Base-by-base conservation (phyloP, 2,329 filamentous ascomycete genomes). In the Monilinia fructigena region DNA sequence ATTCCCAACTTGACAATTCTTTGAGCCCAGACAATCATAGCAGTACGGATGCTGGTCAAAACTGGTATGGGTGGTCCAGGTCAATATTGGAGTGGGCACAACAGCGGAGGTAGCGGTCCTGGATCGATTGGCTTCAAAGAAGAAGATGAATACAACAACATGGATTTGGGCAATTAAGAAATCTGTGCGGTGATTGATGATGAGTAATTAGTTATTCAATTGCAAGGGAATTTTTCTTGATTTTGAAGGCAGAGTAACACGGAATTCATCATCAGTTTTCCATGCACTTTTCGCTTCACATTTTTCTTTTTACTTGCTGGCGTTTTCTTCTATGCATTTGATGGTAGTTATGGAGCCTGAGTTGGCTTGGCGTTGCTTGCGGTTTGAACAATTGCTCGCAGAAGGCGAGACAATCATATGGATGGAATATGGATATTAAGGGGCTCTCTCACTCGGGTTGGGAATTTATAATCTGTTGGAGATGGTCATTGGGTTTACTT, bases 61-160 rank as follows among this genome's bases (percentile, higher is more conserved):
- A 68, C 71, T 47, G 72, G 71, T n/a, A 70, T 73, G 48, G 72
- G 71, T 42, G 71, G 73, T 31, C 55, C 75, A 28, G 79, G 79
- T 16, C 84, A 86, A 69, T 87, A 89, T 75, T 90, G 88, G 81
- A 85, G 86, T 64, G 87, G 89, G 54, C 86, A 85, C 68, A 89
- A 90, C 75, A 90, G 89, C 75, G 89, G 90, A 63, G 88, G 84
- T 68, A 91, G 86, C 75, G 89, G 88, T 65, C 85, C 87, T 55
- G 83, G 82, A 31, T 80, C 82, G 8, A 82, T 91, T 75, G 88
- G 89, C 76, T 92, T 97, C 80, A 97, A 97, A 78, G 93, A 97
- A 77, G 93, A 97, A 79, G 93, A 97, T 73, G 93, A 97, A 79
- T 96, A 91, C 75, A 87, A 87, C 75, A 96, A 42, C 40, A 42